Evolutionary conservation across 176 grass and related monocot genomes (phyloP).

Genomic region (Hordeum vulgare): DNA sequence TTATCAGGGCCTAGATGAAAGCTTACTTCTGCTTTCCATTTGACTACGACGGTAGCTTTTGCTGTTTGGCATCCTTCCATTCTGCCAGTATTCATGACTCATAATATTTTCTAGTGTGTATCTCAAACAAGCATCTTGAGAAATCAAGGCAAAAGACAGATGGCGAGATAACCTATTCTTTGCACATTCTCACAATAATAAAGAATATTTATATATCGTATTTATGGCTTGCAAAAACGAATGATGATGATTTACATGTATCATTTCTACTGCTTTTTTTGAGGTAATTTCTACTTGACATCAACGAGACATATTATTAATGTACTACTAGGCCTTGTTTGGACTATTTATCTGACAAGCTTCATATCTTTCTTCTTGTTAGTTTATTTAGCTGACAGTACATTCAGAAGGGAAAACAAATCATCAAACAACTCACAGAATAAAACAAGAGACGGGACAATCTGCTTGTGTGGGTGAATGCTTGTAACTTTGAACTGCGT

Average conservation of each 20-base stretch:
- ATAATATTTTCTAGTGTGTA: background rate
- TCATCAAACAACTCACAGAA: background rate
- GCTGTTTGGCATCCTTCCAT: background rate
- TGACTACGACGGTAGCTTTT: background rate
- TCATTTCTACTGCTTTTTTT: background rate
- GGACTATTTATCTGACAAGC: background rate
- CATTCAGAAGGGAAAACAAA: background rate
- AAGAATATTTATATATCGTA: background rate
- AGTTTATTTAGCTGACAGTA: background rate
- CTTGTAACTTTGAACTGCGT: background rate
- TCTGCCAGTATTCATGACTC: background rate
- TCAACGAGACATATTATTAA: background rate
- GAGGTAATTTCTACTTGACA: background rate
- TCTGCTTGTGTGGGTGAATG: background rate
- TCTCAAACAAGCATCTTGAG: background rate
- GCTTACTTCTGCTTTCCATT: background rate
- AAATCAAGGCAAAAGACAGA: background rate
- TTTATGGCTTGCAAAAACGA: background rate
- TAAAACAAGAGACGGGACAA: background rate
- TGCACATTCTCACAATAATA: background rate
- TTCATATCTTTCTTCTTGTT: background rate
- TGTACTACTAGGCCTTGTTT: background rate
- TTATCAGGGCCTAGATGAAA: constrained; percentile 15
- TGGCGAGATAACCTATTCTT: background rate
- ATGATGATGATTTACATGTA: background rate